These are phyloP conservation scores for Rhizopogon roseolus DNA, from an alignment of 768 basidiomycete genomes.

Conservation along the genomic window DNA sequence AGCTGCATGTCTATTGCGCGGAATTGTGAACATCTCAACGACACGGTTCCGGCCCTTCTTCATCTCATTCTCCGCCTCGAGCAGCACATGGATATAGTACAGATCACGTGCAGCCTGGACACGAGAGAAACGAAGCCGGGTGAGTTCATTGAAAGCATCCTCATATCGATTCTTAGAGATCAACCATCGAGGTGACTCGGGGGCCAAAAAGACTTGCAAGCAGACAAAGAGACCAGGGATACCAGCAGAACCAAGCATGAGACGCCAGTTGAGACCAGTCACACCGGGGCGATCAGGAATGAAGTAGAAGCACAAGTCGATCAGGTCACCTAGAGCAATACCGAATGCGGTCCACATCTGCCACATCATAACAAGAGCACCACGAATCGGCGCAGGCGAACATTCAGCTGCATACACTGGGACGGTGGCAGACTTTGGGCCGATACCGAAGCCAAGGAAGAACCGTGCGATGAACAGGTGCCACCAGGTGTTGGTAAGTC, in stretches of 20 bases:
- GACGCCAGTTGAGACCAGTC: slow-evolving; percentile 72
- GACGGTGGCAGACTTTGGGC: slow-evolving; percentile 60
- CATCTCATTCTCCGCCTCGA: slow-evolving; percentile 62
- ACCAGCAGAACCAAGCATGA: slow-evolving; percentile 73
- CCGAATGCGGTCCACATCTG: slow-evolving; percentile 90
- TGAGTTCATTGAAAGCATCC: slow-evolving; percentile 62
- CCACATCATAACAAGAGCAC: slow-evolving; percentile 91
- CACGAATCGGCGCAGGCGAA: slow-evolving; percentile 76
- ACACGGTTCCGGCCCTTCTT: slow-evolving; percentile 50
- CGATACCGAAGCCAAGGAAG: slow-evolving; percentile 39
- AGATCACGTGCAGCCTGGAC: slow-evolving; percentile 80
- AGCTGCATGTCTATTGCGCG: slow-evolving; percentile 65
- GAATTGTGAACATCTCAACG: slow-evolving; percentile 68
- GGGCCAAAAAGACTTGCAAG: slow-evolving; percentile 40
- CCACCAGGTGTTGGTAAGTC: slow-evolving; percentile 50
- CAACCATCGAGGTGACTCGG: slow-evolving; percentile 83
- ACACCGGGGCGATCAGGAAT: slow-evolving; percentile 43
- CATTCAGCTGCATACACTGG: slow-evolving; percentile 73
- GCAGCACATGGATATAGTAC: slow-evolving; percentile 71
- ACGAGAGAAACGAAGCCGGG: slow-evolving; percentile 60
- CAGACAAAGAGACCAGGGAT: slow-evolving; percentile 43
- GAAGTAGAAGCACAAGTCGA: slow-evolving; percentile 58
- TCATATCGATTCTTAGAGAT: slow-evolving; percentile 73
- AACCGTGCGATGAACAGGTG: slow-evolving; percentile 54
- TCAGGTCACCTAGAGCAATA: slow-evolving; percentile 67